A percentile compares a stretch with the other conserved stretches of the same genome.
Conservation (phyloP, 108 stramenopile species). For the Mediolabrus comicus region DNA sequence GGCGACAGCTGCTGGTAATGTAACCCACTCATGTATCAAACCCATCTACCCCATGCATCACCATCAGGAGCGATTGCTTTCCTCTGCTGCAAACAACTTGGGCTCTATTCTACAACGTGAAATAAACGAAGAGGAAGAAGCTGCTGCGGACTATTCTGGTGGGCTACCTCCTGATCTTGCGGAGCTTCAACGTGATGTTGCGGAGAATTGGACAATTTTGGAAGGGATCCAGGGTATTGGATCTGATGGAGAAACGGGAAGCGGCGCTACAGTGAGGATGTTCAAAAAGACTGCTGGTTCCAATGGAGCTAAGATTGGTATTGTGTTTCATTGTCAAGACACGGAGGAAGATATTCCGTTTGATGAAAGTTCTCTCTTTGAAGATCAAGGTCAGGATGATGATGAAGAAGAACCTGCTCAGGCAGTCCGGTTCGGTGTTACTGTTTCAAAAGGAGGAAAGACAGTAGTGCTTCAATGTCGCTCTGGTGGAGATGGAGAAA, state of each 20-base stretch:
- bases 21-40: background rate
- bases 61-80: background rate
- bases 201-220: conserved; percentile 38
- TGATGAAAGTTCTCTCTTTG: conserved; percentile 36
- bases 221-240: conserved; percentile 40
- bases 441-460: conserved; percentile 72
- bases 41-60: background rate
- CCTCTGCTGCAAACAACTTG: conserved; percentile 1
- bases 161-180: conserved; percentile 30
- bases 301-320: conserved; percentile 53
- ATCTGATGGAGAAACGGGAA: conserved; percentile 10
- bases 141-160: conserved; percentile 4
- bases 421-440: conserved; percentile 69
- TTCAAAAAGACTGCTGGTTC: conserved; percentile 35
- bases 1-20: conserved; percentile 10
- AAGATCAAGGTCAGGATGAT: conserved; percentile 38
- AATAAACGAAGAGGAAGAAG: conserved; percentile 42
- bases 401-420: conserved; percentile 52
- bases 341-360: conserved; percentile 43
- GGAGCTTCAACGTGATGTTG: conserved; percentile 28
- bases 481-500: conserved; percentile 31
- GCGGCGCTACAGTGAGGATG: conserved; percentile 27
- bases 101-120: conserved; percentile 44
- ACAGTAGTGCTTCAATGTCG: conserved; percentile 62
- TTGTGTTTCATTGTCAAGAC: conserved; percentile 84